phyloP scores from a whole-genome alignment of 2,329 filamentous ascomycete species.

The Arthrinium phaeospermum region DNA sequence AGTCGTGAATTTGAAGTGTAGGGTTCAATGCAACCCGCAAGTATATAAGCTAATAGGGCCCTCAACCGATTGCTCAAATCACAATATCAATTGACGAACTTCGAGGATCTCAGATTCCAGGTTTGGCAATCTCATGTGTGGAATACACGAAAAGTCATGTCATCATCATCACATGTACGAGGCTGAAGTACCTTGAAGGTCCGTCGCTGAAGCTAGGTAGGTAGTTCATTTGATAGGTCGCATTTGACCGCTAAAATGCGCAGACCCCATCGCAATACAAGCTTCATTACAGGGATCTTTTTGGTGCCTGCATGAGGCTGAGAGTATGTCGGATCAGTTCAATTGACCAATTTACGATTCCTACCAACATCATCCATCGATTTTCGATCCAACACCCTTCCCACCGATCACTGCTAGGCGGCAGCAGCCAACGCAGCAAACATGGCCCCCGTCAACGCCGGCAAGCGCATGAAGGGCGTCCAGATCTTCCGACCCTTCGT shows the following conservation, averaged over 20 bases:
- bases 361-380: neutral
- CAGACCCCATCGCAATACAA: neutral
- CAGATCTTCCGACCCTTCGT: slow-evolving; percentile 71
- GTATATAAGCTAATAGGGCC: neutral
- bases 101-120: neutral
- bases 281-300: neutral
- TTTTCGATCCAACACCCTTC: neutral
- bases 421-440: slow-evolving; percentile 22
- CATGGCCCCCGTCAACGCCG: slow-evolving; percentile 66
- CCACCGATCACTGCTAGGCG: slow-evolving; percentile 22
- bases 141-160: slow-evolving; percentile 25
- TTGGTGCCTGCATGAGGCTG: slow-evolving; percentile 26
- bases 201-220: neutral
- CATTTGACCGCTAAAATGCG: neutral
- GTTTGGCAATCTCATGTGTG: slow-evolving; percentile 24
- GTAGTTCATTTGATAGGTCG: neutral
- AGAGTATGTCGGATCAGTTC: neutral
- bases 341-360: neutral
- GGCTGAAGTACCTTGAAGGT: slow-evolving; percentile 24
- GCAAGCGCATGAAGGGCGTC: slow-evolving; percentile 69
- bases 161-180: slow-evolving; percentile 34
- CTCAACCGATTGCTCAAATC: neutral
- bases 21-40: neutral
- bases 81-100: neutral
- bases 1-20: neutral